These are phyloP conservation scores for Candida morakotiae DNA, from an alignment of 805 yeast genomes.

Conservation along the genomic window DNA sequence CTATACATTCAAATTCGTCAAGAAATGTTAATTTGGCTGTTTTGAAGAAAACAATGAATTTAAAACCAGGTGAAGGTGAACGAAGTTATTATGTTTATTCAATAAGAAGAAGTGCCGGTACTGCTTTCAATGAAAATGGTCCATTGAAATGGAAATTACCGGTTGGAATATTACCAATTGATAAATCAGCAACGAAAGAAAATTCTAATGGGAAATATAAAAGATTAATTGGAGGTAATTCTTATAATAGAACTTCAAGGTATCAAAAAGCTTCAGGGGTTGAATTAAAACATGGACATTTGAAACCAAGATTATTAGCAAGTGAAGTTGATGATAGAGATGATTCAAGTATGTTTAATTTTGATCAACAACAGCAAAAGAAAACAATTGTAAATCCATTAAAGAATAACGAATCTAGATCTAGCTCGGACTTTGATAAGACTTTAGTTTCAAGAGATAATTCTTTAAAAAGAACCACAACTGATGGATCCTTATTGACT, in stretches of 20 bases:
- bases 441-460: constrained; percentile 18
- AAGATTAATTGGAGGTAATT: constrained; percentile 23
- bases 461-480: constrained; percentile 29
- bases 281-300: constrained; percentile 59
- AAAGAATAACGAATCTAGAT: constrained; percentile 4
- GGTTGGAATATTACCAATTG: constrained; percentile 49
- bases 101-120: constrained; percentile 42
- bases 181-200: constrained; percentile 23
- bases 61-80: constrained; percentile 48
- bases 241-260: background rate
- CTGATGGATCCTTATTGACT: constrained; percentile 19
- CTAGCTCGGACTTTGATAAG: constrained; percentile 1
- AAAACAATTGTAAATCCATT: constrained; percentile 3
- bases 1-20: constrained; percentile 29
- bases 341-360: constrained; percentile 6
- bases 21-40: constrained; percentile 35
- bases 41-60: constrained; percentile 29
- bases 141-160: constrained; percentile 50
- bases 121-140: constrained; percentile 44
- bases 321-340: constrained; percentile 64
- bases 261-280: constrained; percentile 40
- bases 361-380: constrained; percentile 5
- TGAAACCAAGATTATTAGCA: constrained; percentile 65
- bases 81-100: constrained; percentile 46
- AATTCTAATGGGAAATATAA: constrained; percentile 24